phyloP scores from a whole-genome alignment of 371 early-diverging fungal species.

The Umbelopsis sp. region DNA sequence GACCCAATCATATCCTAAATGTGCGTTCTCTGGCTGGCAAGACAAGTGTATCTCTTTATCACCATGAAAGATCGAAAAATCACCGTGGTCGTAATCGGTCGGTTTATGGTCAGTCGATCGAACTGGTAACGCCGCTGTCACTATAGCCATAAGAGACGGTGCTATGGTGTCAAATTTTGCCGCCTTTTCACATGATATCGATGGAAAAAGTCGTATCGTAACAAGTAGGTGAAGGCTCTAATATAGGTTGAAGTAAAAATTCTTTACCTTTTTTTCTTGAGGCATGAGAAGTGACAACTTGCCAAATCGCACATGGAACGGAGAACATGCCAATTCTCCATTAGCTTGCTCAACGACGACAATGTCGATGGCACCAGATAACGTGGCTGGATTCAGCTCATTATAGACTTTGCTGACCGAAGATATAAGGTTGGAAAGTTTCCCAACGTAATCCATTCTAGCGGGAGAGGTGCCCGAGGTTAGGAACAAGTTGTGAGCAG shows the following conservation, averaged over 20 bases:
- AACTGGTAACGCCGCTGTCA: no score
- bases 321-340: slow-evolving; percentile 88
- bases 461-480: slow-evolving; percentile 14
- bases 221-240: no score
- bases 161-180: no score
- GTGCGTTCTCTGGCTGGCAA: background rate
- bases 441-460: slow-evolving; percentile 50
- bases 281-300: slow-evolving; percentile 92
- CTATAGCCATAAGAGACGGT: no score
- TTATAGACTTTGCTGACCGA: slow-evolving; percentile 93
- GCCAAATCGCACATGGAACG: slow-evolving; percentile 99
- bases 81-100: no score
- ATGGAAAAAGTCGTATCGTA: no score
- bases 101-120: no score
- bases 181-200: no score
- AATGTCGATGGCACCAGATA: slow-evolving; percentile 98
- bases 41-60: no score
- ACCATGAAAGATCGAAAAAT: no score
- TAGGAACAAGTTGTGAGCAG: background rate
- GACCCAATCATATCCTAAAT: background rate
- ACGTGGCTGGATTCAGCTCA: slow-evolving; percentile 96
- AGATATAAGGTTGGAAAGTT: slow-evolving; percentile 54
- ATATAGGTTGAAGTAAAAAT: background rate
- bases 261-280: slow-evolving; percentile 78
- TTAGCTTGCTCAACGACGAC: slow-evolving; percentile 88